Conservation (phyloP, 768 basidiomycete species). For the Naematelia encephala region DNA sequence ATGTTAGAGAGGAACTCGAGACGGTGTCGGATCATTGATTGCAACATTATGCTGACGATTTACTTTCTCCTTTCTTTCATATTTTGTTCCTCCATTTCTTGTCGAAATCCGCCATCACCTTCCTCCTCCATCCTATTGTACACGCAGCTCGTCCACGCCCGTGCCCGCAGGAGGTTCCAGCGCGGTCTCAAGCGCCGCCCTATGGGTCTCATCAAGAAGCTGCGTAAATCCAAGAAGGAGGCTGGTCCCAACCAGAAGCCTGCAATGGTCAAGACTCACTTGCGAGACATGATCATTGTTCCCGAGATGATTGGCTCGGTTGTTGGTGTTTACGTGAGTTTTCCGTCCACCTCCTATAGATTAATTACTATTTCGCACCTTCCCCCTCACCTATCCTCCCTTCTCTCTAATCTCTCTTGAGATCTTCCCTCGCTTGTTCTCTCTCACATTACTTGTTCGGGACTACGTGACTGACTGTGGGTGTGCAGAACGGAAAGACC, state of each 20-base stretch:
- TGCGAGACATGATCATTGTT: conserved; percentile 99
- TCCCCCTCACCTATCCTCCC: not conserved
- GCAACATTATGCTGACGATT: conserved; percentile 1
- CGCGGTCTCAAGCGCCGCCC: conserved; percentile 98
- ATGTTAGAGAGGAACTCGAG: not conserved
- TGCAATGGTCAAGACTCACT: conserved; percentile 95
- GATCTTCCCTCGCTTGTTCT: not conserved
- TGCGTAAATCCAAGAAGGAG: conserved; percentile 99
- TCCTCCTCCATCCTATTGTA: conserved; percentile 1
- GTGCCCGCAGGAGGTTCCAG: conserved; percentile 97
- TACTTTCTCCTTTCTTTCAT: conserved; percentile 55
- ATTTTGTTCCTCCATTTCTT: not conserved
- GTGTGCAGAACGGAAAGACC: conserved; percentile 48
- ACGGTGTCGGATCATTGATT: too few species aligned
- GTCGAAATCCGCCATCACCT: conserved; percentile 1
- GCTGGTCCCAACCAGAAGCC: conserved; percentile 99
- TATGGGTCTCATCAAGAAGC: conserved; percentile 98
- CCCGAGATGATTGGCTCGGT: conserved; percentile 99
- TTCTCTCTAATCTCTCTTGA: not conserved
- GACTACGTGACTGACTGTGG: conserved; percentile 11
- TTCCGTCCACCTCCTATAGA: not conserved
- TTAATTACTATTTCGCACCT: not conserved
- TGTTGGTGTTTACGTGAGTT: conserved; percentile 79
- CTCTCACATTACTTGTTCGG: not conserved
- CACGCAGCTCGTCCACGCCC: conserved; percentile 87